Conservation (phyloP, 345 rosid genomes). For the Sapria himalayana region DNA sequence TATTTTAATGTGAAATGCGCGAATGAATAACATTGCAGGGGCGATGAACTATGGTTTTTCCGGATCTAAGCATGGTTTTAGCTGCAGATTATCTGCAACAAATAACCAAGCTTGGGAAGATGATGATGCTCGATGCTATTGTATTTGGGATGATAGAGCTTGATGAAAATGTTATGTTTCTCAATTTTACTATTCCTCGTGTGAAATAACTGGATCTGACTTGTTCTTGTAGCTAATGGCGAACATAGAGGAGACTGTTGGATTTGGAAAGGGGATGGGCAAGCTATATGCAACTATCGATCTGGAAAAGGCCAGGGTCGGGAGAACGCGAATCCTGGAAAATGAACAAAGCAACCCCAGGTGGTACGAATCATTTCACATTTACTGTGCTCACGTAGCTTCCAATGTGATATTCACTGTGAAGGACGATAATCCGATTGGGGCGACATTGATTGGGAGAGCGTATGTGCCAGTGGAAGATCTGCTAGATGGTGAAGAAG, state of each 20-base stretch:
- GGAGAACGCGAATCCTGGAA: constrained; percentile 55
- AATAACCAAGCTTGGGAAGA: no score
- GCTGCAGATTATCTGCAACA: no score
- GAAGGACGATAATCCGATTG: constrained; percentile 76
- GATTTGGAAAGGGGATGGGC: constrained; percentile 60
- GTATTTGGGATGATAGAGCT: no score
- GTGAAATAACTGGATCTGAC: no score
- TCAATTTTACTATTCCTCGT: no score
- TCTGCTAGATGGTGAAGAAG: constrained; percentile 48
- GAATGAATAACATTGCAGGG: no score
- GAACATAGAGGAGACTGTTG: constrained; percentile 58
- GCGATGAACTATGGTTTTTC: no score
- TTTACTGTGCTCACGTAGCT: constrained; percentile 82
- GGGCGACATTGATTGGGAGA: constrained; percentile 80
- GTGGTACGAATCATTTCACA: constrained; percentile 84
- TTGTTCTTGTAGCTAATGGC: constrained; percentile 34
- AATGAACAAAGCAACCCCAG: constrained; percentile 40
- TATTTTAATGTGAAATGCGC: no score
- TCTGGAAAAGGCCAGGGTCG: constrained; percentile 82
- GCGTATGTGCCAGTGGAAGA: constrained; percentile 66
- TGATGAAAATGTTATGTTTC: no score
- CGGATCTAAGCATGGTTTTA: no score
- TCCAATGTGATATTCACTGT: constrained; percentile 65
- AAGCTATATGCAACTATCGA: constrained; percentile 73
- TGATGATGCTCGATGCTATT: no score